phyloP scores from a whole-genome alignment of 1,139 yeast species.

The Hansenula anomala region DNA sequence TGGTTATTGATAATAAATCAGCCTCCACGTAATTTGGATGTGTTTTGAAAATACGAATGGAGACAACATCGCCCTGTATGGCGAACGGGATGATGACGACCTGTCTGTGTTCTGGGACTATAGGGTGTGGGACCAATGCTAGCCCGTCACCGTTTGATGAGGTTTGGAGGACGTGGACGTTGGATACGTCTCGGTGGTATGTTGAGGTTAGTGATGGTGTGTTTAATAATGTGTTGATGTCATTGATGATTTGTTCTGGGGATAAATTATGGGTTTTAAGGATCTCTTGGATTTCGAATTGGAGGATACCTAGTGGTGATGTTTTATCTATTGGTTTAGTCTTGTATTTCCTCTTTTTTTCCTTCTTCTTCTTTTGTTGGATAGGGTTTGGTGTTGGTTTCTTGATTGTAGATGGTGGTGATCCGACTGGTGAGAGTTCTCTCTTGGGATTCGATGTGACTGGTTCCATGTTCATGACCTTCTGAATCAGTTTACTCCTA shows the following conservation, averaged over 20 bases:
- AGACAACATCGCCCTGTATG: slow-evolving; percentile 77
- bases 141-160: slow-evolving; percentile 82
- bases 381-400: background rate
- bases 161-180: slow-evolving; percentile 53
- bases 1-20: slow-evolving; percentile 63
- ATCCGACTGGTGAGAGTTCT: slow-evolving; percentile 16
- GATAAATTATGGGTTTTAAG: slow-evolving; percentile 39
- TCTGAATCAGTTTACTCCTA: background rate
- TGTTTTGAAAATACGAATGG: slow-evolving; percentile 68
- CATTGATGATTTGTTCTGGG: slow-evolving; percentile 49
- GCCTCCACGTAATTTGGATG: slow-evolving; percentile 74
- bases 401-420: slow-evolving; percentile 2
- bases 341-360: slow-evolving; percentile 40
- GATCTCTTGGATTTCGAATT: slow-evolving; percentile 65
- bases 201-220: slow-evolving; percentile 41
- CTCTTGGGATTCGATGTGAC: too few relatives aligned
- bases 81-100: slow-evolving; percentile 79
- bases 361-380: slow-evolving; percentile 25
- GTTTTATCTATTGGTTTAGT: slow-evolving; percentile 68
- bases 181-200: slow-evolving; percentile 55
- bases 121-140: slow-evolving; percentile 58
- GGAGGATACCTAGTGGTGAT: slow-evolving; percentile 76
- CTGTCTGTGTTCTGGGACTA: slow-evolving; percentile 32
- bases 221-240: slow-evolving; percentile 61
- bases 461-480: slow-evolving; percentile 4